Evolutionary conservation across 805 yeast species (phyloP), one percentile per base, ranked within the genome.

Genomic region (Myxozyma neotropica): DNA sequence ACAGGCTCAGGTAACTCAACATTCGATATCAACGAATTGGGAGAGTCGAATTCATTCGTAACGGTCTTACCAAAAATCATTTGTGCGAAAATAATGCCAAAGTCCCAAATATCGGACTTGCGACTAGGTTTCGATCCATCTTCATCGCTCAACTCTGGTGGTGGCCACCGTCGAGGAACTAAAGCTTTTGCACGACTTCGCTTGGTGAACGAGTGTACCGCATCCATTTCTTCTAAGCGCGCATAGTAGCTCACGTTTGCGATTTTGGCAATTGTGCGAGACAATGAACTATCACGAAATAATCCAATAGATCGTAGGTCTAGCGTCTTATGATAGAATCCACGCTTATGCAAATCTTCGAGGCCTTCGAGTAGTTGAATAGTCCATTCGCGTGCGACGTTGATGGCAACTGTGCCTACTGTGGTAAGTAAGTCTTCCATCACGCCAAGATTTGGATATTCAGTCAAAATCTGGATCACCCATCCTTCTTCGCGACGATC

Each of bases 71-170:
- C 93, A 45, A 80, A 76, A 3, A 89, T 77, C 71, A 86, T 76
- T 63, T 87, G 84, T 17, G 85, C 78, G 65, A 93, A 86, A 5
- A 88, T 72, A 0, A 89, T 89, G 6, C 97, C 99, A 40, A 91
- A 74, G 69, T 88, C 88, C 98, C 98, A 94, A 8, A 94, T 87
- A 75, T 94, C 99, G 0, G 97, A 85, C 71, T 90, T 88, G 38
- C 91, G 77, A 58, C 86, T 86, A 13, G 88, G 86, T 57, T 79
- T 82, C 36, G 73, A 71, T 38, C 68, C 71, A 59, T 72, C 70
- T 10, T 57, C 64, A 27, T 42, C 45, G n/a, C 15, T 58, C 26
- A 85, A 64, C 71, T 92, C 97, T 0, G 98, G 97, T 0, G 97
- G 95, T 12, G 72, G 75, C 97, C 97, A 92, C 0, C 65, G 53